These are phyloP conservation scores for Harringtonia lauricola DNA, from an alignment of 2,329 filamentous ascomycete species.

Conservation along the genomic window DNA sequence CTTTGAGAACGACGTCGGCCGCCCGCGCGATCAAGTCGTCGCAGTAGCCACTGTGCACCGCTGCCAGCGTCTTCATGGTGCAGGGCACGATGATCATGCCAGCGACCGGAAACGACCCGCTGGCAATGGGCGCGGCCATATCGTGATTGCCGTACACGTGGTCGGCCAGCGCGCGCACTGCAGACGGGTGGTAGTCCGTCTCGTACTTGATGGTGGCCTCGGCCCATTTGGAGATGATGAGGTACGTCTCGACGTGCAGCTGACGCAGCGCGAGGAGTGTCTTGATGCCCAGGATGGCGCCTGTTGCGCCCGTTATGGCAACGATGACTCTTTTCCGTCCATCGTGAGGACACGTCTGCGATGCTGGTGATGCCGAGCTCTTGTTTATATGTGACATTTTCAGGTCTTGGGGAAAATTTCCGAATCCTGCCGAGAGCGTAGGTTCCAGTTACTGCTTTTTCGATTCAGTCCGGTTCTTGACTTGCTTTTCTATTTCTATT, in stretches of 20 bases:
- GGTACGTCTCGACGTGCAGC: conserved; percentile 34
- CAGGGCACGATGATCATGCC: conserved; percentile 38
- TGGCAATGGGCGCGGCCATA: conserved; percentile 31
- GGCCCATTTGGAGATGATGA: conserved; percentile 37
- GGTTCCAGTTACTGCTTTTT: no score
- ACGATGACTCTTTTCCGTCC: conserved; percentile 26
- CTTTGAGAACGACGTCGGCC: conserved; percentile 35
- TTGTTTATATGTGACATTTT: no score
- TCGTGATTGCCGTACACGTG: conserved; percentile 28
- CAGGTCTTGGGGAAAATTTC: no score
- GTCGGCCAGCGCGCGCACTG: conserved; percentile 26
- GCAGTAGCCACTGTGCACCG: conserved; percentile 26
- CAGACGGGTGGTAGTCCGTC: conserved; percentile 24
- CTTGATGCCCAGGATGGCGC: conserved; percentile 29
- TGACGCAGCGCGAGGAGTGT: conserved; percentile 26
- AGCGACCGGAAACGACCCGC: conserved; percentile 29
- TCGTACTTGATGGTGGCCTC: conserved; percentile 35
- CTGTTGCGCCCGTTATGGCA: conserved; percentile 38
- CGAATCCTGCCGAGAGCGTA: no score
- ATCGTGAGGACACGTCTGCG: no score
- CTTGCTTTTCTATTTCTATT: no score
- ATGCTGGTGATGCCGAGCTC: no score
- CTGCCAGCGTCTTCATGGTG: conserved; percentile 36
- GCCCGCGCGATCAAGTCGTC: conserved; percentile 33
- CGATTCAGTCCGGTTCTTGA: no score